These are phyloP conservation scores for Backusella mclennaniae DNA, from an alignment of 192 early-diverging fungal species.

Conservation along the genomic window DNA sequence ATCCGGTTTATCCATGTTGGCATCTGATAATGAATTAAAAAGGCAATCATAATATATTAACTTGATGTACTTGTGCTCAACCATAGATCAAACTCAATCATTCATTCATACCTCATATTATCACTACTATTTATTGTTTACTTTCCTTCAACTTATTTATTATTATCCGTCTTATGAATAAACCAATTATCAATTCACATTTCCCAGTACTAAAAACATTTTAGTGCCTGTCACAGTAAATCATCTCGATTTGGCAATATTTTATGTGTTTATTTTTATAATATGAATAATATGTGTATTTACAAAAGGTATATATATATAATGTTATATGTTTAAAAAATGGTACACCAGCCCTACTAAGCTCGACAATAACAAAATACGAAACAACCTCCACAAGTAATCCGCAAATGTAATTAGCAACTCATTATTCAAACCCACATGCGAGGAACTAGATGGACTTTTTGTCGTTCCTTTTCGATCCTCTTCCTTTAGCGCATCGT, in stretches of 20 bases:
- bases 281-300: no score
- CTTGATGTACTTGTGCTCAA: neutral
- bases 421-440: neutral
- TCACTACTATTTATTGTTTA: neutral
- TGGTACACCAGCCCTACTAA: conserved; percentile 23
- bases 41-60: neutral
- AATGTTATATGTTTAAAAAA: neutral
- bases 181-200: neutral
- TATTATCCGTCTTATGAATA: no score
- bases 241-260: neutral
- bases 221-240: neutral
- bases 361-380: conserved; percentile 21
- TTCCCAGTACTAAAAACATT: neutral
- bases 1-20: neutral
- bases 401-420: neutral
- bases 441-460: neutral
- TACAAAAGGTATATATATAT: neutral
- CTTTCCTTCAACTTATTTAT: neutral
- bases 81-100: neutral
- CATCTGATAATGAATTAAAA: conserved; percentile 3
- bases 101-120: neutral
- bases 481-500: neutral
- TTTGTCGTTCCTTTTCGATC: neutral
- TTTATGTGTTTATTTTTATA: neutral
- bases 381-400: conserved; percentile 28